Percentiles rank a stretch among this genome's conserved stretches.
phyloP scores from a whole-genome alignment of 2,329 filamentous ascomycete species.

The Massarina eburnea region DNA sequence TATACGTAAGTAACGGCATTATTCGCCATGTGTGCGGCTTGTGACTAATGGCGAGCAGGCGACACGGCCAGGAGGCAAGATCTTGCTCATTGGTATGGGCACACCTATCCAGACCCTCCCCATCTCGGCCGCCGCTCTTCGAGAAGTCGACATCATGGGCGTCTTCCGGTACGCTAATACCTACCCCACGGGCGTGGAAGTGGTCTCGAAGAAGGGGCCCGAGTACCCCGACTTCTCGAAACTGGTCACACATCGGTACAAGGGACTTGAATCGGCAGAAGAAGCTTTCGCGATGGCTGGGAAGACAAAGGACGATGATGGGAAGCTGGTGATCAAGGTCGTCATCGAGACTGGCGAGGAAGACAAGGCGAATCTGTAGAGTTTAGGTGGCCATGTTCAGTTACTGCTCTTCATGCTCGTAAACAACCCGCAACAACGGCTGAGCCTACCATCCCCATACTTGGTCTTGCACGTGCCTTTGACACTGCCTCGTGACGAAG shows the following conservation, averaged over 20 bases:
- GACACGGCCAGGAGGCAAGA: slow-evolving; percentile 68
- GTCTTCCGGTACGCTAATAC: slow-evolving; percentile 79
- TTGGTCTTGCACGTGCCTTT: too few species aligned
- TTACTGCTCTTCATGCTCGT: background rate
- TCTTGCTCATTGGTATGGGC: slow-evolving; percentile 80
- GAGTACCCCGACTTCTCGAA: slow-evolving; percentile 66
- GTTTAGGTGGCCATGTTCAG: background rate
- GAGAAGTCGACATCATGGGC: slow-evolving; percentile 77
- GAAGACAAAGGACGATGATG: slow-evolving; percentile 66
- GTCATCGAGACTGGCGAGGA: slow-evolving; percentile 51
- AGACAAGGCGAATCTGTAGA: slow-evolving; percentile 17
- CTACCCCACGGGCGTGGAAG: slow-evolving; percentile 70
- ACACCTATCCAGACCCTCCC: slow-evolving; percentile 74
- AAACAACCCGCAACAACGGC: too few species aligned
- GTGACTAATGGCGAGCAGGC: slow-evolving; percentile 40
- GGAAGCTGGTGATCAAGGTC: slow-evolving; percentile 72
- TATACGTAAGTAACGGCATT: slow-evolving; percentile 57
- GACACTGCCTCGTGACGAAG: too few species aligned
- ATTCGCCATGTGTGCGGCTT: background rate
- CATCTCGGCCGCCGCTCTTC: slow-evolving; percentile 69
- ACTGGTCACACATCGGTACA: slow-evolving; percentile 73
- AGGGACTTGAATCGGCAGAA: slow-evolving; percentile 63
- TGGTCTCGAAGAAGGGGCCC: slow-evolving; percentile 49
- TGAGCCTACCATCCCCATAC: too few species aligned
- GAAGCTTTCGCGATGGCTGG: slow-evolving; percentile 71